phyloP scores from a whole-genome alignment of 495 filamentous ascomycete genomes.

The Niebla homalea region DNA sequence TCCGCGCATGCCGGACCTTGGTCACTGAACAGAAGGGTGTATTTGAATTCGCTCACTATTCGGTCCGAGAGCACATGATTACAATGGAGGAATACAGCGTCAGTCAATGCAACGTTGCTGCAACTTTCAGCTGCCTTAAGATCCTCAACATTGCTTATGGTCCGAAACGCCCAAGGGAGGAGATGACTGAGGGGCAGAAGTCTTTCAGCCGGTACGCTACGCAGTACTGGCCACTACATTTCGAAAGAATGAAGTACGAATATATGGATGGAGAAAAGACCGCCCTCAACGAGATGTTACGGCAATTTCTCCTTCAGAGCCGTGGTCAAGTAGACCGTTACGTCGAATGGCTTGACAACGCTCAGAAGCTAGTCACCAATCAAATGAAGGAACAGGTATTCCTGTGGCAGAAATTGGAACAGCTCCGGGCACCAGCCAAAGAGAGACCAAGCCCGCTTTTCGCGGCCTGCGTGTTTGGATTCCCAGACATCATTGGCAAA shows the following conservation, averaged over 20 bases:
- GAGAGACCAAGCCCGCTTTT: slow-evolving; percentile 7
- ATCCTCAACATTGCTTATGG: slow-evolving; percentile 5
- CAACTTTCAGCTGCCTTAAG: slow-evolving; percentile 5
- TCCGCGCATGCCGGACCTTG: slow-evolving; percentile 8
- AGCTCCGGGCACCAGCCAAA: background rate
- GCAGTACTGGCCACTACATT: slow-evolving; percentile 11
- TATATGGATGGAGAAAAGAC: slow-evolving; percentile 4
- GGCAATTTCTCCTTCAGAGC: slow-evolving; percentile 5
- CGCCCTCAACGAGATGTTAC: slow-evolving; percentile 4
- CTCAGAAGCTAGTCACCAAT: slow-evolving; percentile 3
- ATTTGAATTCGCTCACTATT: slow-evolving; percentile 8
- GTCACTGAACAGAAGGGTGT: background rate
- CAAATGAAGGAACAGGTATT: slow-evolving; percentile 4
- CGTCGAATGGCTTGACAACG: slow-evolving; percentile 4
- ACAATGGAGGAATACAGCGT: slow-evolving; percentile 6
- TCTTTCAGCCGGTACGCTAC: slow-evolving; percentile 7
- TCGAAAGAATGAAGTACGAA: slow-evolving; percentile 3
- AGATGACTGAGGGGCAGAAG: background rate
- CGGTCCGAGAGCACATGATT: slow-evolving; percentile 8
- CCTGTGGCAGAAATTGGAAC: slow-evolving; percentile 1
- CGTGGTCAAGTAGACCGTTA: slow-evolving; percentile 5
- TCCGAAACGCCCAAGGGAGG: background rate
- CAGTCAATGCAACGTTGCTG: slow-evolving; percentile 9
- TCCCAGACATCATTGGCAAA: slow-evolving; percentile 9
- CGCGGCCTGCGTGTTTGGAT: slow-evolving; percentile 12